Percentiles rank a stretch among this genome's conserved stretches.
Evolutionary conservation across 257 asterid species (phyloP).

Genomic region (Plantago major): DNA sequence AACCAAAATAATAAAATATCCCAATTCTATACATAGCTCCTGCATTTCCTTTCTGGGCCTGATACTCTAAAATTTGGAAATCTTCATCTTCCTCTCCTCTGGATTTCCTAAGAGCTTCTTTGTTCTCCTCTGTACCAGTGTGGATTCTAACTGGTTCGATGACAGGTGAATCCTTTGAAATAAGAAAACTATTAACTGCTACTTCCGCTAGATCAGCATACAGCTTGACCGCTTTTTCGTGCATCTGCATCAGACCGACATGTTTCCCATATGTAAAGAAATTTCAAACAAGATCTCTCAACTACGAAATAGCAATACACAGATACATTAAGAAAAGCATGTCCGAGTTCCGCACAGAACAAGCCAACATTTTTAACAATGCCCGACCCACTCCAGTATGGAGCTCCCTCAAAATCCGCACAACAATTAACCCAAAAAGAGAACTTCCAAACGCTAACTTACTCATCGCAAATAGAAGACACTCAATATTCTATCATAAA

Average conservation of each 20-base stretch:
- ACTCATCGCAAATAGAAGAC: background rate
- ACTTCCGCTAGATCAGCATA: slow-evolving; percentile 96
- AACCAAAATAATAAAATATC: slow-evolving; percentile 83
- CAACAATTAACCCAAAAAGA: too few species aligned
- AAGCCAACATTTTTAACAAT: too few species aligned
- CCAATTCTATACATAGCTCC: slow-evolving; percentile 96
- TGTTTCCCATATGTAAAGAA: slow-evolving; percentile 13
- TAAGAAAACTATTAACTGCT: slow-evolving; percentile 86
- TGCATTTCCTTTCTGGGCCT: slow-evolving; percentile 92
- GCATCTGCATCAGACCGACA: slow-evolving; percentile 62
- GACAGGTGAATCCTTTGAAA: slow-evolving; percentile 90
- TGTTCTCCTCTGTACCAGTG: slow-evolving; percentile 95
- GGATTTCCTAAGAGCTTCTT: slow-evolving; percentile 88
- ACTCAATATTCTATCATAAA: background rate
- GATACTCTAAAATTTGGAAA: slow-evolving; percentile 93
- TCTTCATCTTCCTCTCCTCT: slow-evolving; percentile 99
- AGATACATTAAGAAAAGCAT: background rate
- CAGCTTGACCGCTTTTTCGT: slow-evolving; percentile 79
- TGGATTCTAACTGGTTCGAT: slow-evolving; percentile 95
- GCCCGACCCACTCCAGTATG: too few species aligned
- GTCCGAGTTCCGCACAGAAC: too few species aligned
- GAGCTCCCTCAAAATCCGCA: too few species aligned
- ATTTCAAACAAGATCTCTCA: background rate
- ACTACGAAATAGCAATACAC: background rate
- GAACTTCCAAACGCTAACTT: too few species aligned